Base-by-base conservation (phyloP, 2,329 filamentous ascomycete species). In the Talaromyces sp. region DNA sequence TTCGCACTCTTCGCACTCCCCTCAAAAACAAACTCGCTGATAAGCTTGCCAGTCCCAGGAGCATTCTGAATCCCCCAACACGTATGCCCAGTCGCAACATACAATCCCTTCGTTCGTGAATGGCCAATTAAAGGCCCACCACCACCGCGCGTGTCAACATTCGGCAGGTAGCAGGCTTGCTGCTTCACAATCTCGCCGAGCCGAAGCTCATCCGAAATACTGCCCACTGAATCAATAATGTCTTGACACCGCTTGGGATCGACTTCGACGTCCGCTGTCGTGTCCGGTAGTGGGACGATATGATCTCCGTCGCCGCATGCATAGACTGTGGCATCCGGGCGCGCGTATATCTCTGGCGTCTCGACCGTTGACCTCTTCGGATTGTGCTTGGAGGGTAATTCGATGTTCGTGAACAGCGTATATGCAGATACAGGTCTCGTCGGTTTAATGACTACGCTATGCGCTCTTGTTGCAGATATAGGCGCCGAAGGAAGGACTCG, bases 51-150 rank as follows among this genome's bases (percentile, higher is more conserved):
- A 8, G 94, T 98, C 1, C 85, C 95, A 1, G 94, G 93, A 0
- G 89, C 92, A 79, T 99, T 98, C 80, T 98, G 94, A 24, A 99
- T 97, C 0, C 95, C 95, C 95, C 95, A 99, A 80, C 94, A 98
- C 1, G 93, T 97, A 81, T 99, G 95, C 0, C 95, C 95, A 0
- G 92, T 86, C 0, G 95, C 95, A 66, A 98, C 82, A 76, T 90
- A 89, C 50, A 98, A 73, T 0, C 93, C 93, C 7, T 87, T 85
- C 0, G 89, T 86, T 1, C 85, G 85, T 8, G 93, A 93, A 62
- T 84, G 81, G 0, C 95, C 95, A 27, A 98, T 85, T 59, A 98
- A 77, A 5, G 95, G 94, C 0, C 87, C 88, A n/a, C 88, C 86
- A 61, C 76, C 77, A 11, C 77, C 79, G 14, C n/a, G 52, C n/a